phyloP scores from a whole-genome alignment of 768 basidiomycete genomes.

The Dendrothele bispora region DNA sequence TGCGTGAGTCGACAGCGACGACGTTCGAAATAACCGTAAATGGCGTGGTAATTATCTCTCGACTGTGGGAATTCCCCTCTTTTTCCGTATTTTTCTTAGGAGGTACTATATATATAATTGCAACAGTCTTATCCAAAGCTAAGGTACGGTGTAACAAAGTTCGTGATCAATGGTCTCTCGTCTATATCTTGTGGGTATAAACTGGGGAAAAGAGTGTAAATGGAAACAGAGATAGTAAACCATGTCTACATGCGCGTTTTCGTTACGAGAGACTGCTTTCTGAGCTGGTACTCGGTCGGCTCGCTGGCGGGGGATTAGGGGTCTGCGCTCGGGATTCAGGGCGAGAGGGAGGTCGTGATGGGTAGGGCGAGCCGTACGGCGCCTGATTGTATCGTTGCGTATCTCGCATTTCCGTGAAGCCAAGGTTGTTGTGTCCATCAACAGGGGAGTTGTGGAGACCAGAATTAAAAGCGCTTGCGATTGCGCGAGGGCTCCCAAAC shows the following conservation, averaged over 20 bases:
- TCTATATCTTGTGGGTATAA: too few relatives aligned
- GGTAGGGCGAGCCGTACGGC: conserved; percentile 43
- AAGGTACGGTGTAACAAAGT: too few relatives aligned
- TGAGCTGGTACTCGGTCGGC: not conserved
- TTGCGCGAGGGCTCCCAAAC: conserved; percentile 49
- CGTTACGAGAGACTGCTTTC: conserved; percentile 1
- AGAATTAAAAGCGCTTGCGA: conserved; percentile 53
- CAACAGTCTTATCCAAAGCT: too few relatives aligned
- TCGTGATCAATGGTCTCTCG: too few relatives aligned
- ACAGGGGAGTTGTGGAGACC: conserved; percentile 24
- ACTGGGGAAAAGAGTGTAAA: conserved; percentile 3
- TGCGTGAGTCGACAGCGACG: too few relatives aligned
- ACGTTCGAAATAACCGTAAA: too few relatives aligned
- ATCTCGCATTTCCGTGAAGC: conserved; percentile 30
- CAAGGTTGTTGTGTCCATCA: conserved; percentile 1
- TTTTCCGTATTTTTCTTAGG: too few relatives aligned
- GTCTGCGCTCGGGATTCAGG: conserved; percentile 29
- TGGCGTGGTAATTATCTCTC: too few relatives aligned
- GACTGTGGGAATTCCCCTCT: too few relatives aligned
- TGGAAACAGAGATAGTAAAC: not conserved
- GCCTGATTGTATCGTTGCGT: conserved; percentile 37
- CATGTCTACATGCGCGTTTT: not conserved
- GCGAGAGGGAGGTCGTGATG: conserved; percentile 33
- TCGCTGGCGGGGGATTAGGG: conserved; percentile 3
- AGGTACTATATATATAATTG: too few relatives aligned